Conservation (phyloP, 176 grass and related monocot species). For the Musa schizocarpa region DNA sequence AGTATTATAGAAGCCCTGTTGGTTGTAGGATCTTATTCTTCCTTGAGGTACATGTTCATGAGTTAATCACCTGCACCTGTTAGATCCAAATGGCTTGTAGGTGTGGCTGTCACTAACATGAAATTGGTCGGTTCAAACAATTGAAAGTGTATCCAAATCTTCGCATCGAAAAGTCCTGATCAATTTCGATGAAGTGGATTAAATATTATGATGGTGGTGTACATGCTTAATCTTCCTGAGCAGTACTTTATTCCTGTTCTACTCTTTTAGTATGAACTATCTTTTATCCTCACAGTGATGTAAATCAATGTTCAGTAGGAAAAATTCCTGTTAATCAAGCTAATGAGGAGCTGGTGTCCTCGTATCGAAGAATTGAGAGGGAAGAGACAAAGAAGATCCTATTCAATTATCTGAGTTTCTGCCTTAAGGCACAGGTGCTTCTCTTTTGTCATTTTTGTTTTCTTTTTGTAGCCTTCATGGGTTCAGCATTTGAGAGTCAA, state of each 20-base stretch:
- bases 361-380: slow-evolving; percentile 56
- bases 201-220: no score
- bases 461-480: background rate
- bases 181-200: no score
- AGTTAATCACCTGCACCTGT: no score
- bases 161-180: no score
- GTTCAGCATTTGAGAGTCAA: no score
- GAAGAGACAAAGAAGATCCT: slow-evolving; percentile 52
- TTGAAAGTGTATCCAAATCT: no score
- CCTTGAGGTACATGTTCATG: no score
- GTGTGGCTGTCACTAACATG: no score
- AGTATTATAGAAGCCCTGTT: no score
- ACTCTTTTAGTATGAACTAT: background rate
- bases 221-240: background rate
- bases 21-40: no score
- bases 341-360: slow-evolving; percentile 59
- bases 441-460: slow-evolving; percentile 1
- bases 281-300: background rate
- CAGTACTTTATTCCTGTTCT: background rate
- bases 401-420: slow-evolving; percentile 49
- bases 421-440: slow-evolving; percentile 46
- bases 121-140: no score
- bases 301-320: slow-evolving; percentile 48
- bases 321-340: slow-evolving; percentile 81
- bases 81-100: no score